Evolutionary conservation across 2,329 filamentous ascomycete species (phyloP).

Genomic region (Pseudocercospora crystallina): DNA sequence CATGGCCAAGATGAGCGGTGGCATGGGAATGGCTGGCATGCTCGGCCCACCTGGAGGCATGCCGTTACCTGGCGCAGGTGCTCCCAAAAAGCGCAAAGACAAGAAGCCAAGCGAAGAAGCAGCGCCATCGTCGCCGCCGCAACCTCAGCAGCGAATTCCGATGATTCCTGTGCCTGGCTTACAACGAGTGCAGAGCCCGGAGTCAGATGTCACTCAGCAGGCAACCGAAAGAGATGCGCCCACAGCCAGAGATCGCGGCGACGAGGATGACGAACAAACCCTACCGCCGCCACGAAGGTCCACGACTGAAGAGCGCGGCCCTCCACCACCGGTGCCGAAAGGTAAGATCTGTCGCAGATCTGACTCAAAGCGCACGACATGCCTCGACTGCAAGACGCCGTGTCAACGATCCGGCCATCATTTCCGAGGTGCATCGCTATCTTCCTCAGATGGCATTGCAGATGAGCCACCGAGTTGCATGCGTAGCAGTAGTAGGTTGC

Average conservation of each 20-base stretch:
- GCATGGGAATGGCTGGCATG: slow-evolving; percentile 95
- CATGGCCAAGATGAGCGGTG: slow-evolving; percentile 98
- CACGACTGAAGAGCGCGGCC: slow-evolving; percentile 38
- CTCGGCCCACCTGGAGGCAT: slow-evolving; percentile 73
- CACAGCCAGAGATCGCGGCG: slow-evolving; percentile 47
- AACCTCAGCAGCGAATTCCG: slow-evolving; percentile 45
- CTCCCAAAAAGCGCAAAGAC: slow-evolving; percentile 52
- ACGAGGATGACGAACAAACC: slow-evolving; percentile 54
- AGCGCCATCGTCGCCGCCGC: slow-evolving; percentile 17
- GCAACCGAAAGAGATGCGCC: slow-evolving; percentile 38
- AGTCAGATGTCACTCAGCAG: slow-evolving; percentile 43
- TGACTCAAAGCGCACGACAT: slow-evolving; percentile 10
- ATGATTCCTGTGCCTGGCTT: slow-evolving; percentile 62
- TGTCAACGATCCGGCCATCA: slow-evolving; percentile 7
- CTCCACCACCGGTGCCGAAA: slow-evolving; percentile 48
- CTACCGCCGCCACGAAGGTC: slow-evolving; percentile 44
- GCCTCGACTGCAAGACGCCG: slow-evolving; percentile 8
- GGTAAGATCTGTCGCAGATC: slow-evolving; percentile 44
- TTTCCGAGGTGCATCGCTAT: slow-evolving; percentile 6
- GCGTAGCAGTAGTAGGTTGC: slow-evolving; percentile 11
- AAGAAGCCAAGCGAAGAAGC: slow-evolving; percentile 39
- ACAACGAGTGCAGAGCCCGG: slow-evolving; percentile 55
- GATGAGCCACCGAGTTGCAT: slow-evolving; percentile 7
- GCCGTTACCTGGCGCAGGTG: slow-evolving; percentile 53
- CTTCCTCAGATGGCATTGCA: slow-evolving; percentile 14